Evolutionary conservation across 1,139 yeast species (phyloP).

Genomic region (Yamadazyma jaroonii): DNA sequence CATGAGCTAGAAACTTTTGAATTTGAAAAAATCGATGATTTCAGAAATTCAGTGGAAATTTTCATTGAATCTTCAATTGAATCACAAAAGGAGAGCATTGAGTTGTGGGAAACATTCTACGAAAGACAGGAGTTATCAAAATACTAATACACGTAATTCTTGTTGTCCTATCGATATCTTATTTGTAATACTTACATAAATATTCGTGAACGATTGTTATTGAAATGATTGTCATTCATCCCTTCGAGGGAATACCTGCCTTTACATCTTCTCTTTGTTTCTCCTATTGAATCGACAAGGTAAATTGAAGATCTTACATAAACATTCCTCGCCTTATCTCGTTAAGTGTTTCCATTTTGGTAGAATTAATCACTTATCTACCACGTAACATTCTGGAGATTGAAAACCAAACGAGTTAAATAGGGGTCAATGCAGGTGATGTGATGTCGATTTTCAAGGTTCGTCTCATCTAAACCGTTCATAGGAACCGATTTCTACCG

Average conservation of each 20-base stretch:
- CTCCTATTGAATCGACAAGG: background rate
- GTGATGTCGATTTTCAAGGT: no score
- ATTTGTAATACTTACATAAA: no score
- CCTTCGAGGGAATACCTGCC: background rate
- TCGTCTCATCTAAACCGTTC: no score
- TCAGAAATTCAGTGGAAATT: constrained; percentile 86
- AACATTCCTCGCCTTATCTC: no score
- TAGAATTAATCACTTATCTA: no score
- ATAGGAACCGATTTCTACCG: no score
- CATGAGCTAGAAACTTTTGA: constrained; percentile 70
- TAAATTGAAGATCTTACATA: no score
- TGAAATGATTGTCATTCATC: background rate
- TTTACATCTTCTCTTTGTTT: background rate
- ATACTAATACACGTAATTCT: constrained; percentile 6
- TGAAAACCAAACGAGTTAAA: no score
- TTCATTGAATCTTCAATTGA: constrained; percentile 90
- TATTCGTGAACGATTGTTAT: no score
- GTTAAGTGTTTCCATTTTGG: no score
- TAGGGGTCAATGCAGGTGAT: no score
- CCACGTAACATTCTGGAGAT: no score
- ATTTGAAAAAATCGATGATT: constrained; percentile 74
- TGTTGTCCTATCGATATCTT: background rate
- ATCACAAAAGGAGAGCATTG: constrained; percentile 92
- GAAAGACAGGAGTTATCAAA: constrained; percentile 39
- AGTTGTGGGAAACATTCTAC: constrained; percentile 90